Conservation (phyloP, 2,329 filamentous ascomycete genomes). For the Claviceps digitariae region DNA sequence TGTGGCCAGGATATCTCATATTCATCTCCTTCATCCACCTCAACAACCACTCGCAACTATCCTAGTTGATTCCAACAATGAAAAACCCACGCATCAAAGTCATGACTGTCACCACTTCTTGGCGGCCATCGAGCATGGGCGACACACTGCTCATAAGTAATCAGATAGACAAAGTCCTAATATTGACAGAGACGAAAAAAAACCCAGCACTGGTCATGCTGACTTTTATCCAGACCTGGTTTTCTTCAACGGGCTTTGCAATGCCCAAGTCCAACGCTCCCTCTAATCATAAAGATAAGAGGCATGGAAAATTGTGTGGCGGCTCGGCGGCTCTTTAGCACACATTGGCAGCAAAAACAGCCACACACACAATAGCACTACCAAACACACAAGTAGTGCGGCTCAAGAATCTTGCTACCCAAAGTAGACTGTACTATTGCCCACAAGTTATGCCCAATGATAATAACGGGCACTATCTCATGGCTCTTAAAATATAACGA, state of each 20-base stretch:
- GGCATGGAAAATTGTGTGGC: neutral
- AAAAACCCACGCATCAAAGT: neutral
- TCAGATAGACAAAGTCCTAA: neutral
- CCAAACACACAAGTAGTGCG: neutral
- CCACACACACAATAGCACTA: neutral
- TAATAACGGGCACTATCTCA: slow-evolving; percentile 2
- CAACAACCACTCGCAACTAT: neutral
- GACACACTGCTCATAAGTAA: neutral
- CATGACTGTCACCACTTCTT: neutral
- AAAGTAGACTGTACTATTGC: slow-evolving; percentile 1
- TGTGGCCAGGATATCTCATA: neutral
- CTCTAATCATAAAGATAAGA: neutral
- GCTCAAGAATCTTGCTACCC: slow-evolving; percentile 1
- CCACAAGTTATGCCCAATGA: slow-evolving; percentile 5
- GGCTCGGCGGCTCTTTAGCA: neutral
- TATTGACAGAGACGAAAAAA: neutral
- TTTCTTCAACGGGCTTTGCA: neutral
- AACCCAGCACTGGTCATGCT: neutral
- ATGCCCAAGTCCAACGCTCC: neutral
- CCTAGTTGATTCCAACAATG: neutral
- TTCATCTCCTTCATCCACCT: neutral
- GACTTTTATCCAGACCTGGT: neutral
- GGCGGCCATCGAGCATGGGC: neutral
- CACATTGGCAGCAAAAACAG: neutral
- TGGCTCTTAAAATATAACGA: neutral